Evolutionary conservation across 805 yeast species (phyloP).

Genomic region (Barnettozyma pratensis): DNA sequence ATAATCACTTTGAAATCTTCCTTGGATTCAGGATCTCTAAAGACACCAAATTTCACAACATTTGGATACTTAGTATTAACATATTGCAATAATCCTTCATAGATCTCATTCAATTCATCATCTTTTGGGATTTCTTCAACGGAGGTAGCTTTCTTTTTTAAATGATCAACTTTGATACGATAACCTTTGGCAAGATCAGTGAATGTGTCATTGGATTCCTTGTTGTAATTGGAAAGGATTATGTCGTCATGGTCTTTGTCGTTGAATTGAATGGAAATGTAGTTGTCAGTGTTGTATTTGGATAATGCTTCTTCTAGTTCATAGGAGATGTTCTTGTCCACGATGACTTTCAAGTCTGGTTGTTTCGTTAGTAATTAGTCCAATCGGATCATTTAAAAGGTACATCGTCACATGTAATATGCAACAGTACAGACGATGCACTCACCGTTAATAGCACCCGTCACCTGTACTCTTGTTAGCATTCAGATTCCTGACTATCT

Average conservation of each 20-base stretch:
- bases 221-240: conserved; percentile 46
- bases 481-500: too few species aligned
- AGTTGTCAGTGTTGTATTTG: conserved; percentile 36
- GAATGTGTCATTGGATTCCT: conserved; percentile 40
- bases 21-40: conserved; percentile 25
- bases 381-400: too few species aligned
- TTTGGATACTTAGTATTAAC: conserved; percentile 66
- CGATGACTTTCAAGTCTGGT: conserved; percentile 38
- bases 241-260: conserved; percentile 29
- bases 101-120: conserved; percentile 13
- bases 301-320: conserved; percentile 33
- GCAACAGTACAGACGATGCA: neutral
- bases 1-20: conserved; percentile 39
- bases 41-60: conserved; percentile 39
- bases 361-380: neutral
- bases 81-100: conserved; percentile 35
- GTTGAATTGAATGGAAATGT: conserved; percentile 26
- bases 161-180: conserved; percentile 56
- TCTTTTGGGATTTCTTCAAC: conserved; percentile 36
- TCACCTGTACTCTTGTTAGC: conserved; percentile 12
- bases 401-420: too few species aligned
- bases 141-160: conserved; percentile 43
- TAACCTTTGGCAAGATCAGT: conserved; percentile 46
- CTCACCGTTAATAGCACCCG: conserved; percentile 31
- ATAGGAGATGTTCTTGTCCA: conserved; percentile 33